phyloP scores from a whole-genome alignment of 2,329 filamentous ascomycete genomes.

The Aspergillus texensis region DNA sequence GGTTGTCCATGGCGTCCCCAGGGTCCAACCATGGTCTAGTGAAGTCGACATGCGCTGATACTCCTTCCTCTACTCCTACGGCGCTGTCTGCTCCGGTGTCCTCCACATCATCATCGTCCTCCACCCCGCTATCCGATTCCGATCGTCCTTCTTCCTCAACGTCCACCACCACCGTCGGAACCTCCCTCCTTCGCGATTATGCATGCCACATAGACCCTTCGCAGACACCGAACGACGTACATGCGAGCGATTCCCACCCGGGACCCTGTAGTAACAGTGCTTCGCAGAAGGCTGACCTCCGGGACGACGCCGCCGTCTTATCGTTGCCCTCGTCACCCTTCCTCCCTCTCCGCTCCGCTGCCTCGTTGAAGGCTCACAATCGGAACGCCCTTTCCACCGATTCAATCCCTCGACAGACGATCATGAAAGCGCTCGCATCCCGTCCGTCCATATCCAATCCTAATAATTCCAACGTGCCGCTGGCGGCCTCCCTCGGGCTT shows the following conservation, averaged over 20 bases:
- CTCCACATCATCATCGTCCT: conserved; percentile 21
- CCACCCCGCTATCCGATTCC: conserved; percentile 24
- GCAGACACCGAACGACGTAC: conserved; percentile 40
- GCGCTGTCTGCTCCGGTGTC: conserved; percentile 4
- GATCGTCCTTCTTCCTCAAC: conserved; percentile 21
- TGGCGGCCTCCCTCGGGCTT: conserved; percentile 66
- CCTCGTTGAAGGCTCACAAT: conserved; percentile 41
- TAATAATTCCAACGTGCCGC: conserved; percentile 58
- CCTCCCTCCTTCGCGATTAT: conserved; percentile 45
- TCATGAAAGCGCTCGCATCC: conserved; percentile 79
- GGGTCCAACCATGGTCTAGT: conserved; percentile 19
- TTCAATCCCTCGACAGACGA: conserved; percentile 74
- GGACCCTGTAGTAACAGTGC: conserved; percentile 22
- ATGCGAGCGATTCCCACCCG: conserved; percentile 23
- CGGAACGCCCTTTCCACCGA: conserved; percentile 63
- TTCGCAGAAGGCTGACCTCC: conserved; percentile 23
- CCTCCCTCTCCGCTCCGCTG: conserved; percentile 38
- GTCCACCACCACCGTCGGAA: conserved; percentile 20
- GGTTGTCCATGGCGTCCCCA: conserved; percentile 23
- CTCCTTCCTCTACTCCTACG: conserved; percentile 1
- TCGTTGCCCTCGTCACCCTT: conserved; percentile 34
- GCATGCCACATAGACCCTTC: conserved; percentile 46
- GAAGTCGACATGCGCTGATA: conserved; percentile 18
- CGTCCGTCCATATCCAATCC: conserved; percentile 57
- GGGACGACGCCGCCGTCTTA: conserved; percentile 29